Evolutionary conservation across 1,139 yeast genomes (phyloP).

Genomic region (Sugiyamaella castrensis): DNA sequence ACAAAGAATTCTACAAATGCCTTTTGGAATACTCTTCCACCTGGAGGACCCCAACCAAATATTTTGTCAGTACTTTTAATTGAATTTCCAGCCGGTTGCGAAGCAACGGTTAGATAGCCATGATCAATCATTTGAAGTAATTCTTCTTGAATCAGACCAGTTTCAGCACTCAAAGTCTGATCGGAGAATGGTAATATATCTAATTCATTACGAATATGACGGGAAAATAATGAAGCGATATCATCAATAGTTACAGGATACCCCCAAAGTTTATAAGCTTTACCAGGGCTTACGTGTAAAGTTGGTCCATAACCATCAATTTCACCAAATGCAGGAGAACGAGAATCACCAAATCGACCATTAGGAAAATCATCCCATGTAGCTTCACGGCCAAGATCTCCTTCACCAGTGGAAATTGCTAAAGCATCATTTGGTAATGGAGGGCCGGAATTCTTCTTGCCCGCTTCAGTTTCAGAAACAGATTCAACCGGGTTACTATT

Average conservation of each 20-base stretch:
- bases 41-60: slow-evolving; percentile 94
- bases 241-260: slow-evolving; percentile 64
- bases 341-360: slow-evolving; percentile 95
- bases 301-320: slow-evolving; percentile 96
- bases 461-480: slow-evolving; percentile 22
- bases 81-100: slow-evolving; percentile 90
- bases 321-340: slow-evolving; percentile 96
- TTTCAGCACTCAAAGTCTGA: slow-evolving; percentile 78
- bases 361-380: slow-evolving; percentile 99
- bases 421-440: slow-evolving; percentile 43
- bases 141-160: slow-evolving; percentile 89
- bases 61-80: slow-evolving; percentile 74
- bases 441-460: not conserved
- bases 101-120: slow-evolving; percentile 84
- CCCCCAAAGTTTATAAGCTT: slow-evolving; percentile 81
- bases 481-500: slow-evolving; percentile 16
- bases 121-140: slow-evolving; percentile 69
- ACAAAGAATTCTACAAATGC: slow-evolving; percentile 90
- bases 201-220: slow-evolving; percentile 71
- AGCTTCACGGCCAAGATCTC: slow-evolving; percentile 84
- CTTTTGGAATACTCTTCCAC: slow-evolving; percentile 88
- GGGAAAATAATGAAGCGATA: slow-evolving; percentile 63
- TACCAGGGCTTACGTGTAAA: slow-evolving; percentile 66
- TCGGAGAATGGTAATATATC: slow-evolving; percentile 92
- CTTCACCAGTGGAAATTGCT: slow-evolving; percentile 81